Evolutionary conservation across 768 basidiomycete genomes (phyloP).

Genomic region (Clitopilus passeckerianus): DNA sequence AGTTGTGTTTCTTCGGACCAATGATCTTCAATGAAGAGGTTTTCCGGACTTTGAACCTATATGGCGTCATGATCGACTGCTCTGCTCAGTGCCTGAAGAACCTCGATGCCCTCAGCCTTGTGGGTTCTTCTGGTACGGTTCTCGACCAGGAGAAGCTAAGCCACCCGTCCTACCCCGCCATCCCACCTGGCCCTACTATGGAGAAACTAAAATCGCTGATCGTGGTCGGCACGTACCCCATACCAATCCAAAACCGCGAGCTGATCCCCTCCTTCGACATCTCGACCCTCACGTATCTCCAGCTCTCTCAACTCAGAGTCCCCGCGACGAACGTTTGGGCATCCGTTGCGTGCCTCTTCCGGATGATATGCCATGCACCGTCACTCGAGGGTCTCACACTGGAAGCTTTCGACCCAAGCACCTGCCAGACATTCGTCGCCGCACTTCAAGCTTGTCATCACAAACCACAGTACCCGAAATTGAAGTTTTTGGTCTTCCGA

Average conservation of each 20-base stretch:
- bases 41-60: slow-evolving; percentile 1
- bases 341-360: neutral
- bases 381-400: neutral
- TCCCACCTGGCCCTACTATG: slow-evolving; percentile 5
- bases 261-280: slow-evolving; percentile 4
- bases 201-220: neutral
- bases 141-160: slow-evolving; percentile 6
- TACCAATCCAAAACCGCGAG: neutral
- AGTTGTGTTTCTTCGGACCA: slow-evolving; percentile 3
- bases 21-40: slow-evolving; percentile 2
- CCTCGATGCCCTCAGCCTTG: neutral
- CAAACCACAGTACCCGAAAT: neutral
- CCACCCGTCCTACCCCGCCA: slow-evolving; percentile 8
- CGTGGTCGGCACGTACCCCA: slow-evolving; percentile 2
- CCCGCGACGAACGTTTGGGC: neutral
- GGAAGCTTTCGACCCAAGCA: neutral
- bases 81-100: slow-evolving; percentile 6
- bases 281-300: neutral
- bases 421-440: neutral
- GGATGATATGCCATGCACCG: neutral
- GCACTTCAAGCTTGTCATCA: neutral
- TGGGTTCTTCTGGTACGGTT: slow-evolving; percentile 5
- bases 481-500: neutral
- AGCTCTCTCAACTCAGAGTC: neutral
- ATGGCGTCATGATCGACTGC: slow-evolving; percentile 3